Evolutionary conservation across 495 filamentous ascomycete genomes (phyloP).

Genomic region (Collariella sp.): DNA sequence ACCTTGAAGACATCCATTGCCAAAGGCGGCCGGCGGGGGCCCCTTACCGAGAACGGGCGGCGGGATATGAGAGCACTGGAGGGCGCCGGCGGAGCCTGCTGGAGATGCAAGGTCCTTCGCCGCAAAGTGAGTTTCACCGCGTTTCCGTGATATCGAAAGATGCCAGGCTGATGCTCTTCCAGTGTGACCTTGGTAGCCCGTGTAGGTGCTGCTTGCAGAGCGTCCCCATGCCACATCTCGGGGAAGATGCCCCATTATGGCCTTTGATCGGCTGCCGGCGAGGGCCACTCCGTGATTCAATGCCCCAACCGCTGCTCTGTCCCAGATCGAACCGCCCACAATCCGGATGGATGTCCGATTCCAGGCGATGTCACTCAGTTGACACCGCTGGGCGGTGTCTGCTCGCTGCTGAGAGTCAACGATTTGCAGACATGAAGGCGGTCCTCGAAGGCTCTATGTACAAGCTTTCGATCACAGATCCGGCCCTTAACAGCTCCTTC

Average conservation of each 20-base stretch:
- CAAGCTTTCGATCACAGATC: conserved; percentile 21
- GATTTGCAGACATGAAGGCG: conserved; percentile 25
- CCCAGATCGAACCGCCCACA: conserved; percentile 8
- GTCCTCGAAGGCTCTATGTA: conserved; percentile 23
- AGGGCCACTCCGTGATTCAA: conserved; percentile 22
- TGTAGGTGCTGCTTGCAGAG: conserved; percentile 27
- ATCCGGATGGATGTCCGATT: background rate
- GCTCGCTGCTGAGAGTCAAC: conserved; percentile 21
- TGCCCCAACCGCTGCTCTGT: conserved; percentile 22
- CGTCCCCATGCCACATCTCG: conserved; percentile 22
- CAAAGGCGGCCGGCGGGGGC: conserved; percentile 24
- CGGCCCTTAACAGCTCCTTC: conserved; percentile 12
- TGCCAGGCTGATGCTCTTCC: background rate
- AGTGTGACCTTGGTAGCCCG: conserved; percentile 24
- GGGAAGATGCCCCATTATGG: conserved; percentile 28
- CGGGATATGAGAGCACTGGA: conserved; percentile 24
- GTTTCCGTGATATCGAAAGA: background rate
- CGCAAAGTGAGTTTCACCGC: conserved; percentile 18
- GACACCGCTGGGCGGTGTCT: conserved; percentile 20
- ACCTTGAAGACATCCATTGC: conserved; percentile 22
- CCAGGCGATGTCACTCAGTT: conserved; percentile 14
- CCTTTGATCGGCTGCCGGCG: conserved; percentile 28
- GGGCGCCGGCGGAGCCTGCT: conserved; percentile 25
- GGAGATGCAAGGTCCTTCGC: conserved; percentile 31
- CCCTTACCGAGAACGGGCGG: conserved; percentile 21